These are phyloP conservation scores for Inonotus obliquus DNA, from an alignment of 1,284 basidiomycete genomes.

Conservation along the genomic window DNA sequence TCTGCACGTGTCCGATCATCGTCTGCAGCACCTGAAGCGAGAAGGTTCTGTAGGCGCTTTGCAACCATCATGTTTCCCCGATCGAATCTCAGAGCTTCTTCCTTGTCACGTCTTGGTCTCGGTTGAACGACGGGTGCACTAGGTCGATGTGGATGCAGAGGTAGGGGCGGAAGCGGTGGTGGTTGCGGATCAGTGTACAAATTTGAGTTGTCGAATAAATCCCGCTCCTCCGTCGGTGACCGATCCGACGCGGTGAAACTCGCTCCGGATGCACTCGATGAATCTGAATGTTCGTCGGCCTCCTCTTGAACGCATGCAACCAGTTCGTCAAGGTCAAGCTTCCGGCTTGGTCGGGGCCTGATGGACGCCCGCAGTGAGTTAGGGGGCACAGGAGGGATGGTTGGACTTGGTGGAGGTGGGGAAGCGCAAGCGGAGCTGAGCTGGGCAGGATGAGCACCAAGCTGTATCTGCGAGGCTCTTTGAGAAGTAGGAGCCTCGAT, in stretches of 20 bases:
- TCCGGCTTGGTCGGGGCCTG: background rate
- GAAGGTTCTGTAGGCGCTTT: slow-evolving; percentile 37
- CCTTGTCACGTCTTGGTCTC: background rate
- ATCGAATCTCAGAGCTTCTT: slow-evolving; percentile 31
- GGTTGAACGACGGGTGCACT: slow-evolving; percentile 13
- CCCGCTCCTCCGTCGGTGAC: slow-evolving; percentile 3
- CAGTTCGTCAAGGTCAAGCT: background rate
- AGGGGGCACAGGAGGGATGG: slow-evolving; percentile 27
- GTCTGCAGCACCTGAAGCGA: background rate
- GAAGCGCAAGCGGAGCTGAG: slow-evolving; percentile 31
- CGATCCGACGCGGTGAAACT: slow-evolving; percentile 10
- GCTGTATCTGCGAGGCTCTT: slow-evolving; percentile 28
- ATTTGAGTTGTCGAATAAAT: background rate
- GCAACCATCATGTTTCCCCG: slow-evolving; percentile 66
- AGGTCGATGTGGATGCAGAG: slow-evolving; percentile 11
- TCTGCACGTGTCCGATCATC: background rate
- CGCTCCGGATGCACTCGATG: slow-evolving; percentile 12
- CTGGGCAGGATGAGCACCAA: slow-evolving; percentile 13
- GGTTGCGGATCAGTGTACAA: slow-evolving; percentile 10
- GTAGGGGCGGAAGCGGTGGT: background rate
- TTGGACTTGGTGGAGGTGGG: slow-evolving; percentile 32
- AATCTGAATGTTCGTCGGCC: slow-evolving; percentile 6
- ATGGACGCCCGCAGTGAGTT: slow-evolving; percentile 28
- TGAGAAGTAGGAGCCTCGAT: slow-evolving; percentile 23
- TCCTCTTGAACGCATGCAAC: background rate